Evolutionary conservation across 768 basidiomycete genomes (phyloP).

Genomic region (Sporobolomyces pararoseus): DNA sequence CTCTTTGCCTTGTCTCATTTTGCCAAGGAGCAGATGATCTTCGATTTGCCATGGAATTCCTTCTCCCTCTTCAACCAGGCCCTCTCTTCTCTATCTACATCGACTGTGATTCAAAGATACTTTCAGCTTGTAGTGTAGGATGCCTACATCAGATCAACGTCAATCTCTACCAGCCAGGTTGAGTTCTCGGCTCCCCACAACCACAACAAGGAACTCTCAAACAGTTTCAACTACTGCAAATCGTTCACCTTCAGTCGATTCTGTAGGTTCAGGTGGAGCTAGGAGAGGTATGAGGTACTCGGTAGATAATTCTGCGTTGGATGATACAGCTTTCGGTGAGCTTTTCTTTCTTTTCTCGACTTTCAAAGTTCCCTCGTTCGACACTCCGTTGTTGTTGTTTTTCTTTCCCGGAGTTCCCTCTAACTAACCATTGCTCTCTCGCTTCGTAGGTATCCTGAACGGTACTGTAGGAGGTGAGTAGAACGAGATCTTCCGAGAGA

Average conservation of each 20-base stretch:
- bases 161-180: no score
- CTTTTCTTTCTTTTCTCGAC: background rate
- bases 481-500: background rate
- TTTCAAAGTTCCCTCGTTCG: slow-evolving; percentile 3
- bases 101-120: no score
- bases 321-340: slow-evolving; percentile 14
- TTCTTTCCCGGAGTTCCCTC: background rate
- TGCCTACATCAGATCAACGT: no score
- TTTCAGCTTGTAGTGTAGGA: no score
- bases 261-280: background rate
- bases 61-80: no score
- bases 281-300: background rate
- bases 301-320: background rate
- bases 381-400: no score
- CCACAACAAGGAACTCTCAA: background rate
- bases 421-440: background rate
- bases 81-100: no score
- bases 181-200: background rate
- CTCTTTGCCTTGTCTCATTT: no score
- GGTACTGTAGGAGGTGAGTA: slow-evolving; percentile 23
- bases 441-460: slow-evolving; percentile 6
- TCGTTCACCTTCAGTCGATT: slow-evolving; percentile 9
- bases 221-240: background rate
- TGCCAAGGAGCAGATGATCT: no score
- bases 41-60: no score